Evolutionary conservation across 345 rosid genomes (phyloP).

Genomic region (Leavenworthia alabamica): DNA sequence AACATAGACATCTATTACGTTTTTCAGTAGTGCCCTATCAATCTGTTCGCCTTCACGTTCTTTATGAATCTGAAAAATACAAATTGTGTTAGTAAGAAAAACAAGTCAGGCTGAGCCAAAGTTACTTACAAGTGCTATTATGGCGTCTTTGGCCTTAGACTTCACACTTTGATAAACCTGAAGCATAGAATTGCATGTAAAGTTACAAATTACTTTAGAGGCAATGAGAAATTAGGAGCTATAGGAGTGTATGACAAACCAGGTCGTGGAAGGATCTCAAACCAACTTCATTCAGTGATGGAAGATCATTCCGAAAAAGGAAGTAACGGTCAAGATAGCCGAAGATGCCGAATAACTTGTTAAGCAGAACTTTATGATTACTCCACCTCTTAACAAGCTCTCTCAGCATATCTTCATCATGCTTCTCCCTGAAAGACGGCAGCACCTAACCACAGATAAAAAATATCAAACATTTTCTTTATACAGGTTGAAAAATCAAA

Average conservation of each 20-base stretch:
- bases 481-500: too few species aligned
- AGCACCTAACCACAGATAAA: slow-evolving; percentile 24
- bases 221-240: background rate
- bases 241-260: background rate
- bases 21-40: slow-evolving; percentile 67
- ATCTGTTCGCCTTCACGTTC: slow-evolving; percentile 83
- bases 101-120: background rate
- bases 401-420: slow-evolving; percentile 60
- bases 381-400: slow-evolving; percentile 69
- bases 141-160: slow-evolving; percentile 45
- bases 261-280: slow-evolving; percentile 51
- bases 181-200: background rate
- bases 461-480: background rate
- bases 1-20: slow-evolving; percentile 56
- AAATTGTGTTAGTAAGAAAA: background rate
- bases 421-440: slow-evolving; percentile 50
- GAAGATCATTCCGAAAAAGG: slow-evolving; percentile 39
- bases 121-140: slow-evolving; percentile 45
- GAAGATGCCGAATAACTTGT: slow-evolving; percentile 71
- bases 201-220: background rate
- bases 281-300: slow-evolving; percentile 49
- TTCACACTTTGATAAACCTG: slow-evolving; percentile 51
- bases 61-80: slow-evolving; percentile 31
- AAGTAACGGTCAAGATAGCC: slow-evolving; percentile 66
- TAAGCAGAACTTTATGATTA: slow-evolving; percentile 60